These are phyloP conservation scores for Daldinia childiae DNA, from an alignment of 495 filamentous ascomycete species.

Conservation along the genomic window DNA sequence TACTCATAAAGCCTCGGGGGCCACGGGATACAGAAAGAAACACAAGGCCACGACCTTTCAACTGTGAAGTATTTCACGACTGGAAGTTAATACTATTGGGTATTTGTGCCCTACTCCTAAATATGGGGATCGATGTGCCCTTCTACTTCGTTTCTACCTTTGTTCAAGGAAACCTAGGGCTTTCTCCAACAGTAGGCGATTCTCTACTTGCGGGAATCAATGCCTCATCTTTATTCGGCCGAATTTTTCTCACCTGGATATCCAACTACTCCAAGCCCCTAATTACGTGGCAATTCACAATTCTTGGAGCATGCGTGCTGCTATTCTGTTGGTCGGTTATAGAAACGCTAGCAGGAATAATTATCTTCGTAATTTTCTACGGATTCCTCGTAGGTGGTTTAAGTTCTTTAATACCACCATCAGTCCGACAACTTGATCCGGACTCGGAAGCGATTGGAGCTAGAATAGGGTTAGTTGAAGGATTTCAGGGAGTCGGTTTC, in stretches of 20 bases:
- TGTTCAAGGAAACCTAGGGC: conserved; percentile 56
- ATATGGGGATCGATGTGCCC: conserved; percentile 72
- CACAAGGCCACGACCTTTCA: conserved; percentile 41
- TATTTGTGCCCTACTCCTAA: conserved; percentile 65
- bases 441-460: conserved; percentile 47
- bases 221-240: conserved; percentile 70
- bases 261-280: conserved; percentile 64
- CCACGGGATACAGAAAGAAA: conserved; percentile 46
- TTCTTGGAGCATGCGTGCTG: conserved; percentile 61
- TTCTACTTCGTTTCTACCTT: conserved; percentile 69
- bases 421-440: conserved; percentile 42
- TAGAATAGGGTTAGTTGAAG: conserved; percentile 49
- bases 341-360: conserved; percentile 45
- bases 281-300: conserved; percentile 65
- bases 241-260: conserved; percentile 66
- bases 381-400: conserved; percentile 54
- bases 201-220: conserved; percentile 71
- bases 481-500: conserved; percentile 47
- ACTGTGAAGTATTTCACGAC: conserved; percentile 51
- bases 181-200: conserved; percentile 33
- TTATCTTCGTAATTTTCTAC: conserved; percentile 54
- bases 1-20: conserved; percentile 57
- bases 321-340: conserved; percentile 51
- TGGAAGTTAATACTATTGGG: conserved; percentile 57
- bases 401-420: conserved; percentile 48